These are phyloP conservation scores for Tetragonia tetragonoides DNA, from an alignment of 148 eudicot genomes.

Conservation along the genomic window DNA sequence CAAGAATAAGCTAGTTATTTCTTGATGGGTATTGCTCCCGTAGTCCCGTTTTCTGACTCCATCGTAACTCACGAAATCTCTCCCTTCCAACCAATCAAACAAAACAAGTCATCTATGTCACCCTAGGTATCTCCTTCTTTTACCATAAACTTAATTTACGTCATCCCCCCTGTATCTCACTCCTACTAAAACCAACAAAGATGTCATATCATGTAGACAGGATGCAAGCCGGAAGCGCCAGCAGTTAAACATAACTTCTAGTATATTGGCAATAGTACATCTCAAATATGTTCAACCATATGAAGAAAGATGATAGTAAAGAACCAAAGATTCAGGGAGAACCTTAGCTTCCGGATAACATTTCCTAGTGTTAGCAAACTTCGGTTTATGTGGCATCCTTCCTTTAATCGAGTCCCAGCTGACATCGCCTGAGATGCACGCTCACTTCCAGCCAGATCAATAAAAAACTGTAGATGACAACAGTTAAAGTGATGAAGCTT, in stretches of 20 bases:
- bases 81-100: not conserved
- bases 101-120: not conserved
- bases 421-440: conserved; percentile 95
- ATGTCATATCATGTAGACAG: not conserved
- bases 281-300: not conserved
- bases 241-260: not conserved
- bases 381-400: conserved; percentile 94
- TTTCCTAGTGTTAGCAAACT: conserved; percentile 87
- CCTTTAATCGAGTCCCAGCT: conserved; percentile 84
- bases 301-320: not conserved
- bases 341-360: conserved; percentile 97
- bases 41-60: not conserved
- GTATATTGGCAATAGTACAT: not conserved
- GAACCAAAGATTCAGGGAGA: conserved; percentile 11
- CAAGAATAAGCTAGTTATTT: not conserved
- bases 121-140: not conserved
- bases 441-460: conserved; percentile 98
- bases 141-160: not conserved
- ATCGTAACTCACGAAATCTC: too few relatives aligned
- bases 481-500: not conserved
- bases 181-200: not conserved
- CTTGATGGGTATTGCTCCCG: not conserved
- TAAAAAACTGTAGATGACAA: conserved; percentile 65
- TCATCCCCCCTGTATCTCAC: not conserved
- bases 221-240: not conserved